Evolutionary conservation across 2,329 filamentous ascomycete genomes (phyloP).

Genomic region (Sporothrix globosa): DNA sequence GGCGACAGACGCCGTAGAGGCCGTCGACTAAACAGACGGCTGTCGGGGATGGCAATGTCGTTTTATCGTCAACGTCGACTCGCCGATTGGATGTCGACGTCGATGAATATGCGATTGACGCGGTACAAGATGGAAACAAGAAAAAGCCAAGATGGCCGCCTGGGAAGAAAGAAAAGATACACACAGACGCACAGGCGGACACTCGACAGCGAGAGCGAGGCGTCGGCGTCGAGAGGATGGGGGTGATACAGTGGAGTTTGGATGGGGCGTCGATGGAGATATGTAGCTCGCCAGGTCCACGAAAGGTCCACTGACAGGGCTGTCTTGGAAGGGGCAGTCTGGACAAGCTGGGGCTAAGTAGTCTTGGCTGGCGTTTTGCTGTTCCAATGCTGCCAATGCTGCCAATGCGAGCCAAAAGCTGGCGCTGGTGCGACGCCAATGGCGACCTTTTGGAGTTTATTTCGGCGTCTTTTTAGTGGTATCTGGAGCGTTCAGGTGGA

Average conservation of each 20-base stretch:
- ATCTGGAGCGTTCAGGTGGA: background rate
- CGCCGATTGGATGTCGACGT: background rate
- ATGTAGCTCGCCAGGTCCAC: too few species aligned
- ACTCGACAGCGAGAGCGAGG: background rate
- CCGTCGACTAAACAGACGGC: background rate
- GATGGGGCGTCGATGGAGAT: background rate
- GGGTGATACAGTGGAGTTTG: background rate
- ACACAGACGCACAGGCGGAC: background rate
- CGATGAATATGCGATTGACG: background rate
- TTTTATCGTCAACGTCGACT: background rate
- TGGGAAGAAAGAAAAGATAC: background rate
- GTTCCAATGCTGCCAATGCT: background rate
- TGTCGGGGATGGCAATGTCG: background rate
- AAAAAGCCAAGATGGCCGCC: background rate
- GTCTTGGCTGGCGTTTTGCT: slow-evolving; percentile 20
- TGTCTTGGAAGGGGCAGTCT: background rate
- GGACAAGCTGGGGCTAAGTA: background rate
- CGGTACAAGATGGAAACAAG: background rate
- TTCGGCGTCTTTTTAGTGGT: background rate
- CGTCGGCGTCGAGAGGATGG: background rate
- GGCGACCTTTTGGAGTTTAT: background rate
- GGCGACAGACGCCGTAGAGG: background rate
- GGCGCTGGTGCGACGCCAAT: slow-evolving; percentile 18
- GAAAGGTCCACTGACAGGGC: background rate
- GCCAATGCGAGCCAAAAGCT: background rate